Base-by-base conservation (phyloP, 352 stramenopile genomes). In the Phytophthora boehmeriae region DNA sequence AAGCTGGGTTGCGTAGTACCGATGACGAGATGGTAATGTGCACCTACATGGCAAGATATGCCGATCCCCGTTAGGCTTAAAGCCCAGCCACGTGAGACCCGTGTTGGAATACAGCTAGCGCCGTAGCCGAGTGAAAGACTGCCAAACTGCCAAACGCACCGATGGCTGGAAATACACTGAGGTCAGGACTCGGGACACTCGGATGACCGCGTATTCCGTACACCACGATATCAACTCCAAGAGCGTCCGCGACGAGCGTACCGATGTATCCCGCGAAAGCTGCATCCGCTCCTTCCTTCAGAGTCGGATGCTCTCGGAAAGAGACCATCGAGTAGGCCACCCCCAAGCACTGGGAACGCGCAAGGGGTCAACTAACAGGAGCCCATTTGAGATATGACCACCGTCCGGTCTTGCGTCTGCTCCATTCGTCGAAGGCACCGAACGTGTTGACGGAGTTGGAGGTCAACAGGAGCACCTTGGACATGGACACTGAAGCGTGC, bases 51-150 rank as follows among this genome's bases (percentile, higher is more conserved):
- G 57, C 52, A 13, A 73, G 19, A 28, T 61, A 73, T 3, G 64
- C 54, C 22, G 59, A 47, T 13, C 65, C 65, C 51, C 65, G 28
- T 55, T 58, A 1, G 65, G 57, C 1, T 41, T 47, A 28, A 73
- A 69, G 20, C 65, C 65, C 61, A 63, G 8, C 39, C 42, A 45
- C 65, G 60, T 73, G 48, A 73, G 59, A 17, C 57, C 61, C 2
- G 63, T 71, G 10, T 30, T 43, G 11, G 51, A 34, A 27, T 59
- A 38, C 16, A 59, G 54, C 44, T 67, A 63, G 48, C 80, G 8
- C 66, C 76, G 49, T 88, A 88, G 10, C 75, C 75, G 19, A 89
- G 72, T 14, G 68, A 82, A 30, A 89, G 60, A 54, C 79, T 89
- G 35, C 77, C 80, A 48, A 89, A 54, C 79, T 89, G 35, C 77